These are phyloP conservation scores for Phytophthora ramorum DNA, from an alignment of 352 stramenopile genomes.

Conservation along the genomic window DNA sequence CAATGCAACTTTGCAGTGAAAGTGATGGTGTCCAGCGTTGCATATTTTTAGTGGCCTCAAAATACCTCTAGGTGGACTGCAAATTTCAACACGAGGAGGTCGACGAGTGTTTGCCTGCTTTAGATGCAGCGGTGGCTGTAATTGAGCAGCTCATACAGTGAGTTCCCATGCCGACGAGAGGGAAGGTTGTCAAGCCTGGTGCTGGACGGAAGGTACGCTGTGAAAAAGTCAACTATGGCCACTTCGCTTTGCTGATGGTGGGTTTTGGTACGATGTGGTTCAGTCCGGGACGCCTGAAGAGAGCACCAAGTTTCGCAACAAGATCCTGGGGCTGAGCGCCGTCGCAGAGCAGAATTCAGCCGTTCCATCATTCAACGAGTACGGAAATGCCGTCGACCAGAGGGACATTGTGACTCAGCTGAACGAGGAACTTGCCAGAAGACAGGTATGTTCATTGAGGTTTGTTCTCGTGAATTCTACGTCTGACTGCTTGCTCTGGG, in stretches of 20 bases:
- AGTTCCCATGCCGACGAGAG: constrained; percentile 24
- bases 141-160: neutral
- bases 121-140: constrained; percentile 11
- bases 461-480: neutral
- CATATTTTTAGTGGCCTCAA: neutral
- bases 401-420: constrained; percentile 65
- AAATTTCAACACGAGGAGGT: neutral
- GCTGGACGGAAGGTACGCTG: constrained; percentile 31
- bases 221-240: neutral
- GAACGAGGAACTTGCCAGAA: constrained; percentile 65
- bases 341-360: constrained; percentile 54
- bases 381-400: constrained; percentile 41
- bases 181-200: constrained; percentile 23
- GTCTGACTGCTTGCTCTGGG: neutral
- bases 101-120: neutral
- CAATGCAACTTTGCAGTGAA: constrained; percentile 1
- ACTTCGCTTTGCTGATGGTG: constrained; percentile 10
- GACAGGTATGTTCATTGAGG: constrained; percentile 38
- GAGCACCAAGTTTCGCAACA: constrained; percentile 58
- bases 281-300: constrained; percentile 48
- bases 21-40: neutral
- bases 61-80: neutral
- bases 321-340: constrained; percentile 54
- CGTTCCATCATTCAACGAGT: constrained; percentile 27
- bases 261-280: neutral